Conservation (phyloP, 305 asterid genomes). For the Fraxinus xanthoxyloides region DNA sequence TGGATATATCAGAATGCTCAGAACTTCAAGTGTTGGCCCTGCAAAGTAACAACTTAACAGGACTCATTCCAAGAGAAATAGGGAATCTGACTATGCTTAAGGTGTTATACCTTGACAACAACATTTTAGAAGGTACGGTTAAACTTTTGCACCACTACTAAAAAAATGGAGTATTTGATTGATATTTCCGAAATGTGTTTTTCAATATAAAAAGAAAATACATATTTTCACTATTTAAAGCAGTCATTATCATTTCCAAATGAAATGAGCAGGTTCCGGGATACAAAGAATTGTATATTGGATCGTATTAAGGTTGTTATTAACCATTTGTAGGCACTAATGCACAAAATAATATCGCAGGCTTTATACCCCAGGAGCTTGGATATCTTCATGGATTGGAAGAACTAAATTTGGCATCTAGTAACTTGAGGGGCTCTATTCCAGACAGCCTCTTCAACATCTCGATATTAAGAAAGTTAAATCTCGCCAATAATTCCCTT, state of each 20-base stretch:
- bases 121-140: constrained; percentile 19
- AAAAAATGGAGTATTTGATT: too few relatives aligned
- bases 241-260: too few relatives aligned
- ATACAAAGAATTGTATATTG: background rate
- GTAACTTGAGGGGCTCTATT: constrained; percentile 4
- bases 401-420: background rate
- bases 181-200: background rate
- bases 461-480: background rate
- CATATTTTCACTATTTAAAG: too few relatives aligned
- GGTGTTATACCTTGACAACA: background rate
- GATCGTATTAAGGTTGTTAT: background rate
- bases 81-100: constrained; percentile 9
- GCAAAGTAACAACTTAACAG: background rate
- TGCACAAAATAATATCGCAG: background rate
- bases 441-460: constrained; percentile 15
- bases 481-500: background rate
- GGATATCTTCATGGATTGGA: constrained; percentile 9
- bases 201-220: too few relatives aligned
- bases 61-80: constrained; percentile 23
- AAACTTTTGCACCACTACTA: background rate
- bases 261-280: too few relatives aligned
- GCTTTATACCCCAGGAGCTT: constrained; percentile 12
- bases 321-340: background rate
- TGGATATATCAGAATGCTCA: constrained; percentile 1
- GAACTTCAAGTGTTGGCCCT: background rate